Evolutionary conservation across 345 rosid species (phyloP).

Genomic region (Citrus medica): DNA sequence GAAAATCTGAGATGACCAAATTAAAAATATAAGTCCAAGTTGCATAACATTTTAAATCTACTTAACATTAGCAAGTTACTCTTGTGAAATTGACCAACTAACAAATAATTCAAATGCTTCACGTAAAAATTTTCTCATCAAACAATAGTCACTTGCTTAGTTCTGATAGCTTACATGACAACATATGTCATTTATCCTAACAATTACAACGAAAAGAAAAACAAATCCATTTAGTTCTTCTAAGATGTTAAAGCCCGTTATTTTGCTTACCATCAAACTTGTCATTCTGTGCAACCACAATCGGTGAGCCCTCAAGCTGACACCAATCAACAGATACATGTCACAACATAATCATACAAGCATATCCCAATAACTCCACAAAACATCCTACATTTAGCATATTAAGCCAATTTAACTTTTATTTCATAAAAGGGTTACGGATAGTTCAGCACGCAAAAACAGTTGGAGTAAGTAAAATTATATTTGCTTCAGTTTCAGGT

Average conservation of each 20-base stretch:
- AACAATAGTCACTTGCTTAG: background rate
- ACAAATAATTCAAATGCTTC: background rate
- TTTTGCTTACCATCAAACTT: constrained; percentile 76
- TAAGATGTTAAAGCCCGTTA: background rate
- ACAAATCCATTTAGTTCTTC: background rate
- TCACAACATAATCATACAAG: background rate
- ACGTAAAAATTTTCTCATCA: background rate
- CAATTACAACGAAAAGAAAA: background rate
- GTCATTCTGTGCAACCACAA: constrained; percentile 85
- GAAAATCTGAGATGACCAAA: background rate
- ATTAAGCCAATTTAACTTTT: background rate
- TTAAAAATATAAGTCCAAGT: background rate
- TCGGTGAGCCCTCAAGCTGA: constrained; percentile 93
- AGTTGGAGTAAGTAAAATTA: background rate
- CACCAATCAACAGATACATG: constrained; percentile 24
- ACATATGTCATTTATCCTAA: background rate
- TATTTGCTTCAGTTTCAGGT: background rate
- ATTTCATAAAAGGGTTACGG: background rate
- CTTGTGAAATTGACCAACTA: background rate
- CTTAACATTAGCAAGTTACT: background rate
- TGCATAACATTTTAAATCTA: background rate
- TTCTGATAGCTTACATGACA: background rate
- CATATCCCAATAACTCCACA: background rate
- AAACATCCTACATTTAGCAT: background rate
- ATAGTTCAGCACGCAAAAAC: background rate